Evolutionary conservation across 192 early-diverging fungal genomes (phyloP).

Genomic region (Haplosporangium gracile): DNA sequence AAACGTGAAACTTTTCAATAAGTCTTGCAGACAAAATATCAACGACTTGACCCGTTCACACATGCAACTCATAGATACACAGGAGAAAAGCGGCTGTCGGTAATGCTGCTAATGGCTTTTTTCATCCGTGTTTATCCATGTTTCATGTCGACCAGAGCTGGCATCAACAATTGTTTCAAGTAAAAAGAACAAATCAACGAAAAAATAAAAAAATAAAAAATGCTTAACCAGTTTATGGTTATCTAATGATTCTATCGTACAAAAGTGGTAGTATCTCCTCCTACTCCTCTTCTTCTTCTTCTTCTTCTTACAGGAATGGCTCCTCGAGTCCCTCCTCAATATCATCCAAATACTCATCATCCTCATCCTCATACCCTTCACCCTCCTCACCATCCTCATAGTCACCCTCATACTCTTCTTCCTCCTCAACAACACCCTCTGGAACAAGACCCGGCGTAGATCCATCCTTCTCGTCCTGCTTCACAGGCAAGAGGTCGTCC

Average conservation of each 20-base stretch:
- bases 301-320: slow-evolving; percentile 27
- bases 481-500: slow-evolving; percentile 26
- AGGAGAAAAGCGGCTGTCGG: too few species aligned
- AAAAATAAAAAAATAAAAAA: background rate
- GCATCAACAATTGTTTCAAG: too few species aligned
- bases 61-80: too few species aligned
- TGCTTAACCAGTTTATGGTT: slow-evolving; percentile 6
- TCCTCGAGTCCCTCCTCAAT: slow-evolving; percentile 43
- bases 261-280: background rate
- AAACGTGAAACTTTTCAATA: too few species aligned
- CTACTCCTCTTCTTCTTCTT: background rate
- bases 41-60: too few species aligned
- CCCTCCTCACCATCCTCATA: slow-evolving; percentile 58
- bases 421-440: slow-evolving; percentile 32
- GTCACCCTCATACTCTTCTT: slow-evolving; percentile 55
- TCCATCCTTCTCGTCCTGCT: slow-evolving; percentile 44
- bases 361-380: slow-evolving; percentile 49
- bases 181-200: background rate
- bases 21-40: too few species aligned
- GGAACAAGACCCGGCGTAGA: slow-evolving; percentile 8
- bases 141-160: too few species aligned
- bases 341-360: slow-evolving; percentile 48
- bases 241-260: background rate
- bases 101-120: too few species aligned
- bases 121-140: too few species aligned